Conservation (phyloP, 2,329 filamentous ascomycete species). For the Neophaeococcomyces aloes region DNA sequence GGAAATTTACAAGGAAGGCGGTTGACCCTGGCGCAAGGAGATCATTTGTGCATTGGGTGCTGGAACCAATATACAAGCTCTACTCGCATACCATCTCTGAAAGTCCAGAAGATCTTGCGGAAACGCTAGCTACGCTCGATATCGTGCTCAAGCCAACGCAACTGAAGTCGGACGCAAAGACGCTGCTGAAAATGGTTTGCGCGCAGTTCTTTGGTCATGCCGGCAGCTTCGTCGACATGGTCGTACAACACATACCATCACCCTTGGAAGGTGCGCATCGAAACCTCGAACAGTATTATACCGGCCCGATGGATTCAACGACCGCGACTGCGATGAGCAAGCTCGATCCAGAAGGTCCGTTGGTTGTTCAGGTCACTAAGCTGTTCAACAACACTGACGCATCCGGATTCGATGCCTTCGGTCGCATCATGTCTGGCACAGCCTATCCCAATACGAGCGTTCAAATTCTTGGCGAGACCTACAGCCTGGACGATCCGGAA, state of each 20-base stretch:
- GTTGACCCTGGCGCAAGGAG: slow-evolving; percentile 70
- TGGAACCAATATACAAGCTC: slow-evolving; percentile 96
- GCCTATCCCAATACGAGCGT: slow-evolving; percentile 72
- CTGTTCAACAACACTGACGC: slow-evolving; percentile 84
- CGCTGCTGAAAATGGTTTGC: slow-evolving; percentile 79
- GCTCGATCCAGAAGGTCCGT: slow-evolving; percentile 79
- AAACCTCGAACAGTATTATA: slow-evolving; percentile 79
- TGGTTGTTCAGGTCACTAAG: slow-evolving; percentile 89
- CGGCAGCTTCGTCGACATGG: slow-evolving; percentile 89
- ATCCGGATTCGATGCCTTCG: slow-evolving; percentile 81
- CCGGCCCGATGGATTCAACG: slow-evolving; percentile 73
- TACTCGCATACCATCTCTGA: slow-evolving; percentile 92
- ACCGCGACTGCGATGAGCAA: slow-evolving; percentile 67
- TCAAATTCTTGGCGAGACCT: slow-evolving; percentile 85
- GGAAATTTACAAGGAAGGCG: slow-evolving; percentile 82
- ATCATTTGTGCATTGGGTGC: slow-evolving; percentile 85
- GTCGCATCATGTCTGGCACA: slow-evolving; percentile 84
- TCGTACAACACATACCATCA: slow-evolving; percentile 79
- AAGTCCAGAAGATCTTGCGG: slow-evolving; percentile 71
- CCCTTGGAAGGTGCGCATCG: slow-evolving; percentile 66
- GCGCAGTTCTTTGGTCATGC: slow-evolving; percentile 91
- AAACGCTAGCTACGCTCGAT: slow-evolving; percentile 65
- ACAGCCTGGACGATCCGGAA: slow-evolving; percentile 94
- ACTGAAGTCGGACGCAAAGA: slow-evolving; percentile 79
- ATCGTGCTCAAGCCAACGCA: slow-evolving; percentile 87